Evolutionary conservation across 495 filamentous ascomycete genomes (phyloP).

Genomic region (Xylaria scruposa): DNA sequence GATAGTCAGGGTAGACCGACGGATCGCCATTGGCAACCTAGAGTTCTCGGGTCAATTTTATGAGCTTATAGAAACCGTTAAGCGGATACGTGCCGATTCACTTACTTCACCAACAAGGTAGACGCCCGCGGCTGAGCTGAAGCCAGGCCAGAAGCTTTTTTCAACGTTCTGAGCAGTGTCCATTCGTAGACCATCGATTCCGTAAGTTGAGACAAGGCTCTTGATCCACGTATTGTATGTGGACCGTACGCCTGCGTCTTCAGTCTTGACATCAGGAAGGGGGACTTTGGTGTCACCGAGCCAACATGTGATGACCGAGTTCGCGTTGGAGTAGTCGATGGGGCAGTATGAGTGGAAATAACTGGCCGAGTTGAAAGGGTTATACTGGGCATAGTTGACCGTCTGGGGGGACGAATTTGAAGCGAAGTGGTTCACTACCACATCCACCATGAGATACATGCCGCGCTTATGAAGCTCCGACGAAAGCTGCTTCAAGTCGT

Average conservation of each 20-base stretch:
- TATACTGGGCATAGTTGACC: slow-evolving; percentile 68
- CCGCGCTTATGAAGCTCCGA: slow-evolving; percentile 66
- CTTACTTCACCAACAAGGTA: slow-evolving; percentile 70
- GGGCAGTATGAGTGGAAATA: slow-evolving; percentile 72
- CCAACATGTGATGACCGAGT: slow-evolving; percentile 63
- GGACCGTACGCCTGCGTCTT: slow-evolving; percentile 58
- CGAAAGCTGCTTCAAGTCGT: slow-evolving; percentile 66
- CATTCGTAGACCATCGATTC: slow-evolving; percentile 78
- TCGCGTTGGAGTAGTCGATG: slow-evolving; percentile 67
- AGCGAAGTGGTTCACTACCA: slow-evolving; percentile 76
- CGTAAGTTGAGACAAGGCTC: slow-evolving; percentile 67
- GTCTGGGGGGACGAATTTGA: slow-evolving; percentile 58
- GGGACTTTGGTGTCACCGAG: slow-evolving; percentile 68
- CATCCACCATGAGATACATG: slow-evolving; percentile 82
- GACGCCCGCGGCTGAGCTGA: slow-evolving; percentile 66
- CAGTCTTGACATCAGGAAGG: slow-evolving; percentile 71
- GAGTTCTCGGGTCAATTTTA: background rate
- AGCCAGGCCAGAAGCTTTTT: slow-evolving; percentile 69
- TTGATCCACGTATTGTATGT: slow-evolving; percentile 70
- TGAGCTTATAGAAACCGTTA: background rate
- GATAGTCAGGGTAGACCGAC: slow-evolving; percentile 67
- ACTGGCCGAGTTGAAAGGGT: slow-evolving; percentile 65
- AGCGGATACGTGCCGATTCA: no score
- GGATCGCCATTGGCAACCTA: slow-evolving; percentile 60
- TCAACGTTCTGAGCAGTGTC: slow-evolving; percentile 75